A percentile compares a stretch with the other conserved stretches of the same genome.
phyloP scores from a whole-genome alignment of 148 eudicot genomes.

The Beta vulgaris region DNA sequence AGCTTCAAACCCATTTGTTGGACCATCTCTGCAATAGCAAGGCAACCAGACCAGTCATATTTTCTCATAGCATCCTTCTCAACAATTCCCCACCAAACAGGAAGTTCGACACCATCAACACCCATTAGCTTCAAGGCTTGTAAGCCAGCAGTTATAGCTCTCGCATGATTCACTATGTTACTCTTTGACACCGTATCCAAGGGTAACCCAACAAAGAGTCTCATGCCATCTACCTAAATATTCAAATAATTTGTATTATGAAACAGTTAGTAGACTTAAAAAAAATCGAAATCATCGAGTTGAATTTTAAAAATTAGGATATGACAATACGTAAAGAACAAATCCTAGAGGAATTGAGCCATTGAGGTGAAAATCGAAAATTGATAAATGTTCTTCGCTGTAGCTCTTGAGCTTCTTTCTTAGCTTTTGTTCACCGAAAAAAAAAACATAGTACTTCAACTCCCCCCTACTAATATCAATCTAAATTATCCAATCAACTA shows the following conservation, averaged over 20 bases:
- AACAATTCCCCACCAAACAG: slow-evolving; percentile 85
- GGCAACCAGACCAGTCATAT: slow-evolving; percentile 80
- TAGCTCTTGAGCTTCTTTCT: too few relatives aligned
- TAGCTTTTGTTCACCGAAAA: too few relatives aligned
- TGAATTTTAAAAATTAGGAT: not conserved
- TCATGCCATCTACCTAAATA: slow-evolving; percentile 46
- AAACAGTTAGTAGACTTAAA: not conserved
- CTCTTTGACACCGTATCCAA: slow-evolving; percentile 59
- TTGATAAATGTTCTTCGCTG: too few relatives aligned
- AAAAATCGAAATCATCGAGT: not conserved
- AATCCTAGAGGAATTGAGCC: too few relatives aligned
- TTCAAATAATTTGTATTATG: not conserved
- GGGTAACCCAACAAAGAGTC: slow-evolving; percentile 76
- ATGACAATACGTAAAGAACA: too few relatives aligned
- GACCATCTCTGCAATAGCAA: slow-evolving; percentile 55
- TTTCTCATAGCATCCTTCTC: slow-evolving; percentile 68
- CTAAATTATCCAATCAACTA: too few relatives aligned
- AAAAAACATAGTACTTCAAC: too few relatives aligned
- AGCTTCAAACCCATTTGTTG: slow-evolving; percentile 57
- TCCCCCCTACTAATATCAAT: too few relatives aligned
- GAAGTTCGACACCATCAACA: slow-evolving; percentile 87
- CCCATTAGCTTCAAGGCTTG: slow-evolving; percentile 80
- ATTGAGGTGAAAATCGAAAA: too few relatives aligned
- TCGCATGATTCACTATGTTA: slow-evolving; percentile 49
- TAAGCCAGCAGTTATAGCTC: slow-evolving; percentile 68